These are phyloP conservation scores for Cercophora scortea DNA, from an alignment of 495 filamentous ascomycete species.

Conservation along the genomic window DNA sequence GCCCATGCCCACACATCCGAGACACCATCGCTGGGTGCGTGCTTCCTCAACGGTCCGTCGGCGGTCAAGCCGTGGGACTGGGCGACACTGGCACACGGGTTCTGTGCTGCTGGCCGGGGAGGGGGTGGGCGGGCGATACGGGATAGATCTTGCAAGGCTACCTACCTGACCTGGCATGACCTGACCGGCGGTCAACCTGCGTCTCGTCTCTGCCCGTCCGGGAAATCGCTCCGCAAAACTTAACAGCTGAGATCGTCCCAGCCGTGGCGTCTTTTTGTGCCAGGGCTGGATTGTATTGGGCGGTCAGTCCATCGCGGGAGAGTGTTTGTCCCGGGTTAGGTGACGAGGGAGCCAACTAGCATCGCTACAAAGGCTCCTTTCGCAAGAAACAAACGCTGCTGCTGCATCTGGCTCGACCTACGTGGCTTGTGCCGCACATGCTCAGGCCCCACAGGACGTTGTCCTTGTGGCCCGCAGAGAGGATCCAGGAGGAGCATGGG, in stretches of 20 bases:
- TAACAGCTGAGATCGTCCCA: slow-evolving; percentile 7
- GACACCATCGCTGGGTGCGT: background rate
- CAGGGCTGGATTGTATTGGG: background rate
- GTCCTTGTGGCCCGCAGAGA: background rate
- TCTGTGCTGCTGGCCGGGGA: background rate
- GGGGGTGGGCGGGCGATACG: background rate
- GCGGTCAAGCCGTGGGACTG: too few species aligned
- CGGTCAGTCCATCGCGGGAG: background rate
- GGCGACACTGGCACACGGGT: too few species aligned
- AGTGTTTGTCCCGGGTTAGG: background rate
- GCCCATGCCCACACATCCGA: background rate
- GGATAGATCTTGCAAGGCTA: background rate
- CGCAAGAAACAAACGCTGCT: background rate
- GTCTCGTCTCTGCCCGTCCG: slow-evolving; percentile 1
- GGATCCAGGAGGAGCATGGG: background rate
- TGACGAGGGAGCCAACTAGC: background rate
- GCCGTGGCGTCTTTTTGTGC: background rate
- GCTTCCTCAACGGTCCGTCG: too few species aligned
- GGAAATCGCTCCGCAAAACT: slow-evolving; percentile 1
- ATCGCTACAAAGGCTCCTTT: background rate
- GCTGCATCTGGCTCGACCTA: too few species aligned
- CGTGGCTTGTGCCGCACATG: background rate
- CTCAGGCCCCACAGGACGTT: background rate
- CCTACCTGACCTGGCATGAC: too few species aligned
- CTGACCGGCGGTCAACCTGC: too few species aligned